Evolutionary conservation across 257 asterid genomes (phyloP).

Genomic region (Salvia rosmarinus): DNA sequence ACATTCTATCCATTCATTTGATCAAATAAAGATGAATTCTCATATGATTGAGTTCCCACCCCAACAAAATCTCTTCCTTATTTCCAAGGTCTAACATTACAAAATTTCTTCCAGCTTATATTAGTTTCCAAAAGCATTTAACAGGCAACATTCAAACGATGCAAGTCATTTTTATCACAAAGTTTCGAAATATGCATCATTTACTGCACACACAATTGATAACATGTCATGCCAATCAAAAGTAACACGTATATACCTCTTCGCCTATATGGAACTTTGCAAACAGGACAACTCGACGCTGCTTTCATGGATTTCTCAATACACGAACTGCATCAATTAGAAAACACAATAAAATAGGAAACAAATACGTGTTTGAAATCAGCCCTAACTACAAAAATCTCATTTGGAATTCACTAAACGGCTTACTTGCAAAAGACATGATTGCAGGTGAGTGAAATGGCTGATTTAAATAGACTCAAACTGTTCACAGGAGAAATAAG

Average conservation of each 20-base stretch:
- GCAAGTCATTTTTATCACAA: background rate
- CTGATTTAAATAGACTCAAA: conserved; percentile 79
- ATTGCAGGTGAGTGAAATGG: conserved; percentile 89
- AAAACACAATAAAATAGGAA: background rate
- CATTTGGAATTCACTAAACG: background rate
- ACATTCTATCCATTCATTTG: conserved; percentile 2
- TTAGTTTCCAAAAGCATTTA: background rate
- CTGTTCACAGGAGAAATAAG: conserved; percentile 41
- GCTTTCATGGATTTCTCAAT: conserved; percentile 82
- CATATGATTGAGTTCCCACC: background rate
- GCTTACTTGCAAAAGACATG: conserved; percentile 94
- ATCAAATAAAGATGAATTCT: too few relatives aligned
- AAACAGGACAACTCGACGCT: conserved; percentile 77
- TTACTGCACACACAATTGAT: background rate
- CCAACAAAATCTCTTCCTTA: background rate
- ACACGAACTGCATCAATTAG: conserved; percentile 57
- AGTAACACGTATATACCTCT: conserved; percentile 56
- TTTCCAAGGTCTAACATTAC: background rate
- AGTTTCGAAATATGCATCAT: too few relatives aligned
- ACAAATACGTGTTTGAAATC: background rate
- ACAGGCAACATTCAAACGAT: background rate
- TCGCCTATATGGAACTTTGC: conserved; percentile 86
- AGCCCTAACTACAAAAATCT: background rate
- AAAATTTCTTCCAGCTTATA: background rate
- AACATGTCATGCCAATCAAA: background rate